Evolutionary conservation across 208 protist genomes (phyloP).

Genomic region (Leishmania turanica): DNA sequence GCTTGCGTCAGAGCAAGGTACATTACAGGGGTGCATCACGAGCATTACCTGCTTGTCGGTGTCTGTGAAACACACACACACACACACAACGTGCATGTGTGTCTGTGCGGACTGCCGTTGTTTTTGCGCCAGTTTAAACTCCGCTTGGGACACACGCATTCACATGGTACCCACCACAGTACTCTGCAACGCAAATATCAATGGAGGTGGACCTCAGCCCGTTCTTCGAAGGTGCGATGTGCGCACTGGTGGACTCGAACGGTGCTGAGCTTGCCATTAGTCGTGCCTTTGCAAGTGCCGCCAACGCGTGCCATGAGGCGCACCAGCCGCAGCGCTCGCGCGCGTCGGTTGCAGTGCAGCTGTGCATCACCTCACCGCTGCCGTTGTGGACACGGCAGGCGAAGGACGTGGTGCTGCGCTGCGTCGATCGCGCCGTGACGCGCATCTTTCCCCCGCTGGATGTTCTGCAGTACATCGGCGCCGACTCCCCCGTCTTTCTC

Average conservation of each 20-base stretch:
- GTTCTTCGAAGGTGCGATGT: conserved; percentile 8
- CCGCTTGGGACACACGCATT: neutral
- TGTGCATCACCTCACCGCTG: neutral
- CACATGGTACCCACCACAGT: neutral
- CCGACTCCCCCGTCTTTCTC: conserved; percentile 26
- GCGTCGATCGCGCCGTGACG: conserved; percentile 70
- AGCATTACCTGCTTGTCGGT: neutral
- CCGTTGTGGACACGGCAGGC: conserved; percentile 17
- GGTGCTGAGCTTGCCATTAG: conserved; percentile 35
- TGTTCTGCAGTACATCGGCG: conserved; percentile 50
- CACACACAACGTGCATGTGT: neutral
- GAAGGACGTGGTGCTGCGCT: conserved; percentile 62
- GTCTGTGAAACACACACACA: neutral
- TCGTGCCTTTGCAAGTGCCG: conserved; percentile 38
- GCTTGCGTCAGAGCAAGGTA: neutral
- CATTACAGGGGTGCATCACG: neutral
- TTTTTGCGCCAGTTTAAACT: neutral
- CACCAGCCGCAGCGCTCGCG: conserved; percentile 6
- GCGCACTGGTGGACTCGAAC: conserved; percentile 3
- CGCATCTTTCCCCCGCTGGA: conserved; percentile 80
- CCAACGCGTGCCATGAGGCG: conserved; percentile 10
- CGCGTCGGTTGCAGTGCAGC: conserved; percentile 3
- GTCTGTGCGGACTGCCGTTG: neutral
- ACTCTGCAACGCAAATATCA: neutral
- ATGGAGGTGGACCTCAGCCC: conserved; percentile 23